Evolutionary conservation across 495 filamentous ascomycete genomes (phyloP), one percentile per base, ranked within the genome.

Genomic region (Penicillium angulare): DNA sequence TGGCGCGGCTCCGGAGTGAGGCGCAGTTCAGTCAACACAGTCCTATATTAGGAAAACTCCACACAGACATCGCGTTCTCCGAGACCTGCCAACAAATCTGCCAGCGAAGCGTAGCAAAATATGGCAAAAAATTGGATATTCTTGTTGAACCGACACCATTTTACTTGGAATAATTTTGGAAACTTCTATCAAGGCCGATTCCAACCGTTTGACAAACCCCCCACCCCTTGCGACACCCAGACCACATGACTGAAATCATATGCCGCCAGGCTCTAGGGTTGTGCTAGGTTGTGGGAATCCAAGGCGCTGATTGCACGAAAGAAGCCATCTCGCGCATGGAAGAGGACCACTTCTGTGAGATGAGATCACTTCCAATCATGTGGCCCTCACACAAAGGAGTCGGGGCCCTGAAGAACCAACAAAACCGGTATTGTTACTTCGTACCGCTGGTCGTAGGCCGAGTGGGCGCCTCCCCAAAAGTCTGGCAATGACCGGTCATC

Each of bases 231-330:
- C 43, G 18, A 18, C 15, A 31, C 36, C 39, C 49, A 48, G 55
- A 61, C 49, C 61, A 65, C 56, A 61, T 65, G 61, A 65, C 56
- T 43, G 43, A 60, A 54, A 43, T 59, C 46, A 53, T 65, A 65
- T 65, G 61, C 61, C 50, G 61, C 43, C 55, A 58, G 49, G 48
- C 51, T 58, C 35, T 56, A 59, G 55, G 57, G 54, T 49, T 61
- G 31, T 17, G 29, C 7, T 34, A 49, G 57, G 54, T 49, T 61
- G 31, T 17, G 29, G 10, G 39, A 49, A 40, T 50, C 31, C 43
- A 23, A 33, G 38, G 18, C 42, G 31, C 36, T 54, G 50, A 59
- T 54, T 59, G 56, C 43, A 54, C 47, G 20, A 50, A 35, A 35
- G 15, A 43, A 43, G 48, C 47, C 50, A 32, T 27, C 31, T 43